Evolutionary conservation across 1,284 basidiomycete genomes (phyloP).

Genomic region (Pseudozyma pruni): DNA sequence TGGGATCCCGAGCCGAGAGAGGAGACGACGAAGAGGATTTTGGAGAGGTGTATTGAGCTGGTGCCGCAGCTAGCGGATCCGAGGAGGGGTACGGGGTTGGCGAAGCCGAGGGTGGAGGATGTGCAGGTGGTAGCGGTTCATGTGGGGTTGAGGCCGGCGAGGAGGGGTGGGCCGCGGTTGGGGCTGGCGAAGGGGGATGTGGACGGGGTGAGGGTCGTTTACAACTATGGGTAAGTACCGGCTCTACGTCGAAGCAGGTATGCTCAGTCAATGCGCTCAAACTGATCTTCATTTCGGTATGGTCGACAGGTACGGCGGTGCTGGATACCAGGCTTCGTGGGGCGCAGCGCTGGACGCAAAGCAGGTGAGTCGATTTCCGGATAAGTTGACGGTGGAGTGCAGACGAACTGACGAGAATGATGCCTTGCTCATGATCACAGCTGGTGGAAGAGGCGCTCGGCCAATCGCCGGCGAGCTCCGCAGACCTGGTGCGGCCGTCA

Average conservation of each 20-base stretch:
- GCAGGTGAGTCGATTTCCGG: conserved; percentile 9
- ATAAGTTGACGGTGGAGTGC: background rate
- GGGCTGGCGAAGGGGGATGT: conserved; percentile 26
- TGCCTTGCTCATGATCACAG: conserved; percentile 3
- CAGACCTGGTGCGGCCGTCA: no score
- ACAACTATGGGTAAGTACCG: conserved; percentile 35
- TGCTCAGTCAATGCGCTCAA: background rate
- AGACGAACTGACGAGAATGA: background rate
- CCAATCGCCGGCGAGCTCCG: background rate
- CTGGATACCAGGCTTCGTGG: conserved; percentile 61
- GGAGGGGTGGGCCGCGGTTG: conserved; percentile 47
- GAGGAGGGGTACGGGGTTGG: conserved; percentile 1
- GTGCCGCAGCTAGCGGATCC: conserved; percentile 38
- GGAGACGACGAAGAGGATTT: conserved; percentile 51
- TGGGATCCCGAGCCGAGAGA: conserved; percentile 26
- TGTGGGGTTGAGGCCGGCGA: conserved; percentile 55
- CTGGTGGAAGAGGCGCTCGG: conserved; percentile 30
- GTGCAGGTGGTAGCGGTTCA: conserved; percentile 48
- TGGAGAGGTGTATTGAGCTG: conserved; percentile 38
- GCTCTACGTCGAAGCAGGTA: no score
- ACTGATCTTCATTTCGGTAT: background rate
- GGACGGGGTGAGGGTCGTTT: conserved; percentile 29
- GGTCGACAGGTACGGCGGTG: conserved; percentile 40
- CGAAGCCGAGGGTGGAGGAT: conserved; percentile 24
- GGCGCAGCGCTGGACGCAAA: conserved; percentile 53